phyloP scores from a whole-genome alignment of 441 rosid genomes.

The Theobroma grandiflorum region DNA sequence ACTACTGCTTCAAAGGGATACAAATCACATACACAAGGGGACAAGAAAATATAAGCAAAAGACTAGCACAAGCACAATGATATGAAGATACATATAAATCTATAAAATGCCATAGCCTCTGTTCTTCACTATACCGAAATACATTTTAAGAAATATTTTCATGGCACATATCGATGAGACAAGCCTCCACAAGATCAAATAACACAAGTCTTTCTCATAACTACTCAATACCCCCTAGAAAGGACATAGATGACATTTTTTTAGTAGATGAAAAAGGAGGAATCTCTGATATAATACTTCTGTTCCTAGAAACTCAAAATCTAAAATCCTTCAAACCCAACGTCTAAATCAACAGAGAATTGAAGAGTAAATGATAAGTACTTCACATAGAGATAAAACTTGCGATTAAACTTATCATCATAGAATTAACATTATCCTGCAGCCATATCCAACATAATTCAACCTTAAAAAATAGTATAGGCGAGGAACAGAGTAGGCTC shows the following conservation, averaged over 20 bases:
- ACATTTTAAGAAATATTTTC: not conserved
- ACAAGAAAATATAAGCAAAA: not conserved
- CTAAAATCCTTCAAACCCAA: not conserved
- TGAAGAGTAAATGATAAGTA: not conserved
- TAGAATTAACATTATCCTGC: not conserved
- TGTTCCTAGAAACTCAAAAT: not conserved
- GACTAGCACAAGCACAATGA: not conserved
- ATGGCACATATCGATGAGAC: not conserved
- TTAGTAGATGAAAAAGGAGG: not conserved
- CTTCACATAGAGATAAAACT: not conserved
- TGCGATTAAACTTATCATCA: not conserved
- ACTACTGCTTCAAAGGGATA: not conserved
- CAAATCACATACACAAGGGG: not conserved
- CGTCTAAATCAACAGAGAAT: conserved; percentile 3
- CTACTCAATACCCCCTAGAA: not conserved
- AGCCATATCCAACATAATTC: not conserved
- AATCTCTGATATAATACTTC: not conserved
- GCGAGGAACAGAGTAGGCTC: conserved; percentile 33
- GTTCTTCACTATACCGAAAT: not conserved
- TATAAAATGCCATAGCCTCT: not conserved
- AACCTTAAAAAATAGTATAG: not conserved
- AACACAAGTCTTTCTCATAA: not conserved
- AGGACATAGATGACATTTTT: not conserved
- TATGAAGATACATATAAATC: not conserved
- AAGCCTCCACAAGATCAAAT: not conserved